A percentile compares a stretch with the other conserved stretches of the same genome.
Conservation (phyloP, 2,329 filamentous ascomycete species). For the Zymoseptoria ardabiliae region DNA sequence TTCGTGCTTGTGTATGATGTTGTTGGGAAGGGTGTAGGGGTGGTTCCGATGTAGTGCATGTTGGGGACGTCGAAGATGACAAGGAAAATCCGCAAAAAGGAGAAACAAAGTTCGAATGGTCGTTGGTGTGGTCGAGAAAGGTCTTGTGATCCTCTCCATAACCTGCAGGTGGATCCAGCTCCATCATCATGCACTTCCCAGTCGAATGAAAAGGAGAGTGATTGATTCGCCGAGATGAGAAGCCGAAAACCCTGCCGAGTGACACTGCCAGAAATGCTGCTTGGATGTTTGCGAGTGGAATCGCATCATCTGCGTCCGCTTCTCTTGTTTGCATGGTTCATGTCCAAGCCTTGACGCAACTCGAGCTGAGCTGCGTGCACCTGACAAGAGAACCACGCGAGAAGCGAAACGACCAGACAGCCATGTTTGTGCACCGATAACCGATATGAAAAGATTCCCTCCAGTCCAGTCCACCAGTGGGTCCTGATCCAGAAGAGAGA, state of each 20-base stretch:
- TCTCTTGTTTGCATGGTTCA: slow-evolving; percentile 10
- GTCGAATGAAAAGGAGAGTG: slow-evolving; percentile 13
- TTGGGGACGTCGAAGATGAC: slow-evolving; percentile 1
- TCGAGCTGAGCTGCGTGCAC: slow-evolving; percentile 1
- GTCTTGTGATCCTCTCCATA: slow-evolving; percentile 8
- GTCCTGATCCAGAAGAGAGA: slow-evolving; percentile 13
- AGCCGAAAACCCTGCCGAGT: slow-evolving; percentile 33
- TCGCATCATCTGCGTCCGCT: slow-evolving; percentile 11
- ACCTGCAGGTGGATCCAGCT: slow-evolving; percentile 20
- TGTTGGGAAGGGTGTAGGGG: neutral
- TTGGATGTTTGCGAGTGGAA: slow-evolving; percentile 10
- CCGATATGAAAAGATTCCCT: slow-evolving; percentile 25
- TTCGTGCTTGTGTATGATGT: neutral
- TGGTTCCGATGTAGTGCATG: neutral
- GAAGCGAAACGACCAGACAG: slow-evolving; percentile 23
- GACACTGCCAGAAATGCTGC: slow-evolving; percentile 31
- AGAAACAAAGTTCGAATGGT: neutral
- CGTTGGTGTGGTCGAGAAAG: neutral
- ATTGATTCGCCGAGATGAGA: slow-evolving; percentile 11
- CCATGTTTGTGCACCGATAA: slow-evolving; percentile 25
- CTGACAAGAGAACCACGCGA: slow-evolving; percentile 14
- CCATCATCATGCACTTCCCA: slow-evolving; percentile 4
- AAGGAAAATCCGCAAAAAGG: neutral
- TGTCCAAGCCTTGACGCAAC: neutral
- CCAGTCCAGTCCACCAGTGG: neutral